A percentile compares a stretch with the other conserved stretches of the same genome.
Conservation (phyloP, 306 rosid genomes). For the Dryas alaskensis region DNA sequence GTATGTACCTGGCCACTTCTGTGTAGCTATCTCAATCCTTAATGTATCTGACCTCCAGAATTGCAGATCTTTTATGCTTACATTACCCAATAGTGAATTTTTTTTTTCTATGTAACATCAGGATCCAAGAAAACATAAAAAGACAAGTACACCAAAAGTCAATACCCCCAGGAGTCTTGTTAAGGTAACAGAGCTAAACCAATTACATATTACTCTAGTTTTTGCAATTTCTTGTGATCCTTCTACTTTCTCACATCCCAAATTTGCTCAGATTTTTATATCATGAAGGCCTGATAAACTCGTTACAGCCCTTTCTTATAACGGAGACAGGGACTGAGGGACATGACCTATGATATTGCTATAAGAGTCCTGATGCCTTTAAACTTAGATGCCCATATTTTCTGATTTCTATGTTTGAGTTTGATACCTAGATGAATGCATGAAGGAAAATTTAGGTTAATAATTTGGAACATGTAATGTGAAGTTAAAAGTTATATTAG, state of each 20-base stretch:
- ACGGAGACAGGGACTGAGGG: not conserved
- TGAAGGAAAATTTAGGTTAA: not conserved
- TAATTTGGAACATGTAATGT: not conserved
- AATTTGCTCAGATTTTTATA: not conserved
- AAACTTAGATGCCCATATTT: not conserved
- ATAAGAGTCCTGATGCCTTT: slow-evolving; percentile 20
- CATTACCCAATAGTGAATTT: slow-evolving; percentile 27
- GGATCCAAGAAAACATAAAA: slow-evolving; percentile 75
- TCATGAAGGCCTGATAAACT: too few species aligned
- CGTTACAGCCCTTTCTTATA: too few species aligned
- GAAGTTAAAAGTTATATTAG: not conserved
- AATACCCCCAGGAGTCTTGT: slow-evolving; percentile 59
- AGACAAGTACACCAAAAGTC: slow-evolving; percentile 63
- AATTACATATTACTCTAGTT: not conserved
- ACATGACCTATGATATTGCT: not conserved
- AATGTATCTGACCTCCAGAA: slow-evolving; percentile 10
- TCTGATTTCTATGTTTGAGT: not conserved
- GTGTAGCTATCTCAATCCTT: not conserved
- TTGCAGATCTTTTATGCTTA: slow-evolving; percentile 10
- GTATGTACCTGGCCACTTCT: slow-evolving; percentile 42
- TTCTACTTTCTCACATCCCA: not conserved
- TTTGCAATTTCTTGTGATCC: not conserved
- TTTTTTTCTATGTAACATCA: slow-evolving; percentile 27
- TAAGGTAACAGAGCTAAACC: slow-evolving; percentile 53
- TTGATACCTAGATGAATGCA: not conserved